A percentile compares a stretch with the other conserved stretches of the same genome.
phyloP scores from a whole-genome alignment of 139 green algal genomes.

The Volvox africanus region DNA sequence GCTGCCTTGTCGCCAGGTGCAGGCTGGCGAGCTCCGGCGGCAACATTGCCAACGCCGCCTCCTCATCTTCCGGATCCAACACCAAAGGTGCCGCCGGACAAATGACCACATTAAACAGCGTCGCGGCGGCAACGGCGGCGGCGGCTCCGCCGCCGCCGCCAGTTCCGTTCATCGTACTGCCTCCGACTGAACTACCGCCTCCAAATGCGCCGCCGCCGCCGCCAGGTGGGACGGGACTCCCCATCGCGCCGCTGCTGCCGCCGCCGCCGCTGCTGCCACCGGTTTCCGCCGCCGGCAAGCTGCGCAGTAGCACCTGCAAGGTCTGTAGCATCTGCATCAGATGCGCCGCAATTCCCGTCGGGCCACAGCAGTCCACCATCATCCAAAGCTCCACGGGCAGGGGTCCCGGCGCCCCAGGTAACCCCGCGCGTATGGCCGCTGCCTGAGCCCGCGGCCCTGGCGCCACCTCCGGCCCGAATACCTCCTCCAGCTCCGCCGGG shows the following conservation, averaged over 20 bases:
- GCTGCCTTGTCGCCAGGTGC: not conserved
- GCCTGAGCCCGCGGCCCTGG: slow-evolving; percentile 24
- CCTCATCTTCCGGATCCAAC: slow-evolving; percentile 6
- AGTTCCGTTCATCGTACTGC: too few relatives aligned
- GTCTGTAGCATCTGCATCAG: slow-evolving; percentile 47
- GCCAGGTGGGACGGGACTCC: not conserved
- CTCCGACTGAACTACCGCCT: not conserved
- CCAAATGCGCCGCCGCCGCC: not conserved
- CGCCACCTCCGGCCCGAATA: slow-evolving; percentile 4
- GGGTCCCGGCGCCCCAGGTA: not conserved
- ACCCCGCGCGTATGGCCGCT: not conserved
- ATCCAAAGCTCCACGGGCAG: not conserved
- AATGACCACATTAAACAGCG: slow-evolving; percentile 22
- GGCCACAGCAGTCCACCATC: slow-evolving; percentile 21
- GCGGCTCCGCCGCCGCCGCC: not conserved
- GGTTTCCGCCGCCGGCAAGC: not conserved
- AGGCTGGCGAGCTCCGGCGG: not conserved
- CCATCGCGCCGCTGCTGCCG: not conserved
- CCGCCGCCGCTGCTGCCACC: not conserved
- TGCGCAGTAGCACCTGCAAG: slow-evolving; percentile 21
- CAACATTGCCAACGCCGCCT: not conserved
- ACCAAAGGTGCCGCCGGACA: slow-evolving; percentile 6
- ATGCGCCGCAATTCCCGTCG: slow-evolving; percentile 9
- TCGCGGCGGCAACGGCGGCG: slow-evolving; percentile 8
- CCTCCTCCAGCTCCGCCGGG: slow-evolving; percentile 21